A percentile compares a stretch with the other conserved stretches of the same genome.
phyloP scores from a whole-genome alignment of 441 rosid species.

The Sinapis alba region DNA sequence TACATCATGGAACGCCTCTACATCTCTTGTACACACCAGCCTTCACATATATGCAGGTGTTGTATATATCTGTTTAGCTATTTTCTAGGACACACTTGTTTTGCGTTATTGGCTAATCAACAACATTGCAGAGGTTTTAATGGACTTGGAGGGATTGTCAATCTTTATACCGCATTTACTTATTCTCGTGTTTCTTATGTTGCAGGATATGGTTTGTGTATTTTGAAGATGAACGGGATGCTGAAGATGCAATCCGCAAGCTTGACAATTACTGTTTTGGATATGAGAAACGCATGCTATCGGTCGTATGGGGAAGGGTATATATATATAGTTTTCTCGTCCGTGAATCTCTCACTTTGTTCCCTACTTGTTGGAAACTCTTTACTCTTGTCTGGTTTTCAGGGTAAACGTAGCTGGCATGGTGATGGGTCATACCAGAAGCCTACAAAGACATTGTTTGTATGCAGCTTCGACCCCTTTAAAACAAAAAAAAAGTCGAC shows the following conservation, averaged over 20 bases:
- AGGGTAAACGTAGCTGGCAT: slow-evolving; percentile 78
- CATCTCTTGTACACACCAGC: slow-evolving; percentile 66
- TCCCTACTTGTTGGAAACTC: neutral
- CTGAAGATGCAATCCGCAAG: slow-evolving; percentile 75
- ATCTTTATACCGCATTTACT: slow-evolving; percentile 36
- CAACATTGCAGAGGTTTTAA: slow-evolving; percentile 42
- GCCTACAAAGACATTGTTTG: slow-evolving; percentile 87
- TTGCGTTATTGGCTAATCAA: slow-evolving; percentile 25
- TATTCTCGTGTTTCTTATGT: neutral
- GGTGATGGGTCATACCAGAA: slow-evolving; percentile 56
- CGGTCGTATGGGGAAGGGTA: slow-evolving; percentile 90
- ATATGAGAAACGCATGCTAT: slow-evolving; percentile 65
- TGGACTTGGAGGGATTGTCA: slow-evolving; percentile 36
- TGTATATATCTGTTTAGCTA: slow-evolving; percentile 61
- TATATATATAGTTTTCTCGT: neutral
- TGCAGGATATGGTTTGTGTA: slow-evolving; percentile 95
- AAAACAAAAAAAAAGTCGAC: slow-evolving; percentile 62
- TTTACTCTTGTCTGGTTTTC: slow-evolving; percentile 25
- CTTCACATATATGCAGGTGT: slow-evolving; percentile 76
- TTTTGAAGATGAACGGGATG: slow-evolving; percentile 86
- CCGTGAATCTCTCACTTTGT: neutral
- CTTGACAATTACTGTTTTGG: slow-evolving; percentile 71
- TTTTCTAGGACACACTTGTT: slow-evolving; percentile 47
- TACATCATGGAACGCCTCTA: slow-evolving; percentile 75
- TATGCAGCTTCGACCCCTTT: slow-evolving; percentile 75